Percentiles rank a stretch among this genome's conserved stretches.
Conservation (phyloP, 164 flowering plant genomes). For the Stephania cephalantha region DNA sequence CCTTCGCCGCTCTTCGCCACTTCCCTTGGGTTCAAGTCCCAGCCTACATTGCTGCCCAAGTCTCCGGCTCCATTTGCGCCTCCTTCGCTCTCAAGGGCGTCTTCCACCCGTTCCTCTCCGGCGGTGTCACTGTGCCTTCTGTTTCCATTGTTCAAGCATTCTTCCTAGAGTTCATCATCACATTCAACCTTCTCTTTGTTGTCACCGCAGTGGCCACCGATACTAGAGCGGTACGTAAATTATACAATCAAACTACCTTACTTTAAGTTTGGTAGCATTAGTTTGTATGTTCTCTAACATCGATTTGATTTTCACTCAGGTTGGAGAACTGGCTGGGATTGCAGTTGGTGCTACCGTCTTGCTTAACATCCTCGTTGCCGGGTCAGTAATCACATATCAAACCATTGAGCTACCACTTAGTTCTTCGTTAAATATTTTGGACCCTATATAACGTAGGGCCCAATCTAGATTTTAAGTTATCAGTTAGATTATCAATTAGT, state of each 20-base stretch:
- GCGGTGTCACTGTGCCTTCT: conserved; percentile 79
- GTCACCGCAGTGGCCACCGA: conserved; percentile 93
- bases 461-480: too few relatives aligned
- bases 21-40: conserved; percentile 92
- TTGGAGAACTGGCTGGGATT: conserved; percentile 88
- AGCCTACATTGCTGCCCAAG: conserved; percentile 70
- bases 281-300: background rate
- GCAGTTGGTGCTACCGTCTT: conserved; percentile 91
- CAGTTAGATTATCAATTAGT: background rate
- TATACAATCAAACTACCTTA: background rate
- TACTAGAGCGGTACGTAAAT: conserved; percentile 60
- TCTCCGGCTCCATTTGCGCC: conserved; percentile 70
- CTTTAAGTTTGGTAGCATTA: background rate
- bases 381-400: conserved; percentile 37
- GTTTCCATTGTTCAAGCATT: conserved; percentile 61
- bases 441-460: too few relatives aligned
- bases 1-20: conserved; percentile 70
- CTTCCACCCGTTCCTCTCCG: conserved; percentile 66
- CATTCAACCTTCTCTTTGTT: conserved; percentile 74
- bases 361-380: conserved; percentile 84
- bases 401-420: too few relatives aligned
- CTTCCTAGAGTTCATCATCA: conserved; percentile 68
- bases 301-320: conserved; percentile 26
- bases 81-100: conserved; percentile 71
- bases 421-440: too few relatives aligned